Conservation (phyloP, 1,139 yeast genomes). For the Nakaseomyces kungkrabaensis region DNA sequence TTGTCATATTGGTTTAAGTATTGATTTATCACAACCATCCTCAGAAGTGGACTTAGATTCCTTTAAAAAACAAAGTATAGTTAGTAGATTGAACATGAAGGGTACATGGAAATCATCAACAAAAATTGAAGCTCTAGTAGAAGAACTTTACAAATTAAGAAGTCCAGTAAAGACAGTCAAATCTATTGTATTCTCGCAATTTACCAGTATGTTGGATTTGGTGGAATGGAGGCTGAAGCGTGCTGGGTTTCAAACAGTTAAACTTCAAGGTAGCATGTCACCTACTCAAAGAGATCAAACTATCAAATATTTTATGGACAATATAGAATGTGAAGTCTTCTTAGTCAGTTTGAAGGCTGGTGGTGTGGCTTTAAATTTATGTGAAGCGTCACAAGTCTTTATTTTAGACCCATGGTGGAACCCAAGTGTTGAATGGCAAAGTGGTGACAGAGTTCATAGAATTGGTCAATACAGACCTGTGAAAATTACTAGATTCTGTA, state of each 20-base stretch:
- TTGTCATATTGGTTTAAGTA: slow-evolving; percentile 85
- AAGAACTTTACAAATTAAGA: slow-evolving; percentile 77
- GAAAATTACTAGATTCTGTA: slow-evolving; percentile 82
- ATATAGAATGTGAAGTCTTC: slow-evolving; percentile 84
- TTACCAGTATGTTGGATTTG: slow-evolving; percentile 90
- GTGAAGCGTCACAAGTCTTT: slow-evolving; percentile 95
- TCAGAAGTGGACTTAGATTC: slow-evolving; percentile 56
- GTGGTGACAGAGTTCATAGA: slow-evolving; percentile 96
- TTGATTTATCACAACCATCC: slow-evolving; percentile 82
- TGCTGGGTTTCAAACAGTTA: slow-evolving; percentile 91
- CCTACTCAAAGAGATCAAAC: slow-evolving; percentile 91
- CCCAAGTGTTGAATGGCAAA: slow-evolving; percentile 96
- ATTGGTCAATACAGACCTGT: slow-evolving; percentile 95
- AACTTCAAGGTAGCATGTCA: slow-evolving; percentile 92
- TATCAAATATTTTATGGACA: slow-evolving; percentile 83
- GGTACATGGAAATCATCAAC: slow-evolving; percentile 92
- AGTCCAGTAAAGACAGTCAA: slow-evolving; percentile 84
- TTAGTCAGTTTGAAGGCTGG: slow-evolving; percentile 94
- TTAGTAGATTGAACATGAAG: slow-evolving; percentile 75
- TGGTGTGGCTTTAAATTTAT: slow-evolving; percentile 90
- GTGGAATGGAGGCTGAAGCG: slow-evolving; percentile 91
- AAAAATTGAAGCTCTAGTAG: slow-evolving; percentile 90
- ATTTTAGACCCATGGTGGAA: slow-evolving; percentile 99
- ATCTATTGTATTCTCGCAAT: slow-evolving; percentile 92
- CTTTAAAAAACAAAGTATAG: slow-evolving; percentile 72